Evolutionary conservation across 2,329 filamentous ascomycete genomes (phyloP), one percentile per base, ranked within the genome.

Genomic region (Beauveria medogensis): DNA sequence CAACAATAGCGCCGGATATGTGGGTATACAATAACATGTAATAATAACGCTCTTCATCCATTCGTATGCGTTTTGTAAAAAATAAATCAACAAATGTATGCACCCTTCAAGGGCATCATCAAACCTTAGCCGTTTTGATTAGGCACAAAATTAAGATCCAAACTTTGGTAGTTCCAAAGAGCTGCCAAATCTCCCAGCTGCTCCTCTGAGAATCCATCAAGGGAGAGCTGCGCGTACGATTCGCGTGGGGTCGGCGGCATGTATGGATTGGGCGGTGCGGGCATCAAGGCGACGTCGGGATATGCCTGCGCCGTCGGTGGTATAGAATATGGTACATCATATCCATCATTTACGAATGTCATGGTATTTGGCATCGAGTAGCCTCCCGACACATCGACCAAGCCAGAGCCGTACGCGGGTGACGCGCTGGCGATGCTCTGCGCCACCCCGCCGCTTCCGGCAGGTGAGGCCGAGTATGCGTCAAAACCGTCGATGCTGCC

Each of bases 121-220:
- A 20, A n/a, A 20, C 3, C 2, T 47, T 47, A 59, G 2, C 46
- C 40, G 16, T 53, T 47, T 37, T 55, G 50, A 16, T 20, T 54
- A 18, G 60, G 60, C 43, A 56, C 47, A 22, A 73, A 73, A 52
- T 67, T 63, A 43, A 73, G 66, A 52, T 73, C 69, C 48, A 74
- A 63, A 24, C 68, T 70, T 61, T 72, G 67, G 44, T 72, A 73
- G 51, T 74, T 68, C 72, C 72, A 74, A 24, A 73, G 57, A 7
- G 63, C 65, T 4, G 71, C 70, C 59, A 74, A 55, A 7, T 72
- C 68, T 12, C 72, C 72, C 26, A 74, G 65, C n/a, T 73, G 69
- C 22, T 67, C 65, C n/a, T 72, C 69, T 3, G 70, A 69, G 24
- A 73, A 70, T 43, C 66, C 65, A 7, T 66, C 68, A 51, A 72